phyloP scores from a whole-genome alignment of 2,329 filamentous ascomycete genomes.

The Zymoseptoria ardabiliae region DNA sequence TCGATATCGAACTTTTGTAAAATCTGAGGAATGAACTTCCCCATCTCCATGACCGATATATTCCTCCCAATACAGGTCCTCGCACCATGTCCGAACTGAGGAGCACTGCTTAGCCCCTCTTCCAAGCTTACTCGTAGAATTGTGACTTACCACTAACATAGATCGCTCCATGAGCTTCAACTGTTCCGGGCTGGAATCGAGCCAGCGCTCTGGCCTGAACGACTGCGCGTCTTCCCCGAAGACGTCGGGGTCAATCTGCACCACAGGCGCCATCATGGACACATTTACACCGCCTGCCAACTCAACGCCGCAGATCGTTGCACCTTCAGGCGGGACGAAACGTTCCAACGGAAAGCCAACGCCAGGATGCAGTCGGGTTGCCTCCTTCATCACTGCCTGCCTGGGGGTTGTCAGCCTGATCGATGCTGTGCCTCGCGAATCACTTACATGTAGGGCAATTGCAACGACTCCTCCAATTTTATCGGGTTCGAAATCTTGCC shows the following conservation, averaged over 20 bases:
- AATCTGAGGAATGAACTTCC: constrained; percentile 25
- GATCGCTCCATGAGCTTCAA: constrained; percentile 38
- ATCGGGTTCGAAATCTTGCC: neutral
- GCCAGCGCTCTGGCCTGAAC: constrained; percentile 17
- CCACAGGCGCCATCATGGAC: constrained; percentile 1
- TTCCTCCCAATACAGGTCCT: constrained; percentile 30
- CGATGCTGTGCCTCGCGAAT: neutral
- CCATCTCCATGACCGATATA: constrained; percentile 24
- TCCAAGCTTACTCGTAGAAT: constrained; percentile 24
- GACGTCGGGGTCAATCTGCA: constrained; percentile 19
- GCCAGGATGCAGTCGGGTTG: constrained; percentile 3
- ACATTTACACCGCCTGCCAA: constrained; percentile 2
- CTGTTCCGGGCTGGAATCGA: constrained; percentile 35
- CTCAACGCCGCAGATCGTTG: neutral
- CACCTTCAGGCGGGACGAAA: constrained; percentile 2
- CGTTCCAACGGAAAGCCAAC: constrained; percentile 5
- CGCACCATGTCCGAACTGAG: constrained; percentile 26
- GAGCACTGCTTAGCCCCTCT: neutral
- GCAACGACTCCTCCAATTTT: constrained; percentile 1
- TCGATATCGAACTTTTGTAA: constrained; percentile 18
- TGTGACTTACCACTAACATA: constrained; percentile 25
- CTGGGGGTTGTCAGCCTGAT: neutral
- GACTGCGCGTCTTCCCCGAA: constrained; percentile 12
- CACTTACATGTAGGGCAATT: constrained; percentile 2
- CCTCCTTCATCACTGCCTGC: constrained; percentile 6